Conservation (phyloP, 305 asterid species). For the Fraxinus paxiana region DNA sequence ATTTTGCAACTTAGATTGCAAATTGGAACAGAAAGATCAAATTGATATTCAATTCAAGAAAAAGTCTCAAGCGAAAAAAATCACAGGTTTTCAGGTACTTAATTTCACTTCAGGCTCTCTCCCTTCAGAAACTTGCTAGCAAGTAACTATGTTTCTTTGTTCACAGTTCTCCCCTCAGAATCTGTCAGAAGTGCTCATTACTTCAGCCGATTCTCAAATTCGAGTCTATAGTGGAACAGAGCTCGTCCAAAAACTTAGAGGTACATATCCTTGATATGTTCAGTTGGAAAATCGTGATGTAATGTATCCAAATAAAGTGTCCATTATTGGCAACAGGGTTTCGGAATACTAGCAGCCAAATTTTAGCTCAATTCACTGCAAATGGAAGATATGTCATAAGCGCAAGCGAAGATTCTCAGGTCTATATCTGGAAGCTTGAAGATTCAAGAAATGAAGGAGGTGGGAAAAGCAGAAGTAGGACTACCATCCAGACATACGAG, state of each 20-base stretch:
- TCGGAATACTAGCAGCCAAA: conserved; percentile 82
- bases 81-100: conserved; percentile 84
- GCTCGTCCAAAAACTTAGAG: conserved; percentile 64
- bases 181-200: conserved; percentile 68
- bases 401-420: conserved; percentile 87
- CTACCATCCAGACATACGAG: conserved; percentile 53
- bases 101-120: conserved; percentile 5
- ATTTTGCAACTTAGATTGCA: conserved; percentile 49
- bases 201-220: conserved; percentile 81
- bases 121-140: background rate
- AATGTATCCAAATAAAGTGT: background rate
- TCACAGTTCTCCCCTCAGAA: conserved; percentile 66
- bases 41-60: conserved; percentile 38
- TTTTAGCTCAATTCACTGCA: conserved; percentile 64
- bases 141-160: background rate
- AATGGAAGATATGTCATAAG: conserved; percentile 71
- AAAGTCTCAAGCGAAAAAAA: conserved; percentile 43
- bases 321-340: conserved; percentile 46
- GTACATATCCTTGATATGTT: conserved; percentile 27
- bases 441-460: conserved; percentile 31
- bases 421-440: conserved; percentile 75
- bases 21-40: conserved; percentile 37
- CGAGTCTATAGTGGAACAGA: conserved; percentile 64
- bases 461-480: conserved; percentile 38
- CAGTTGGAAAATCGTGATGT: background rate